Base-by-base conservation (phyloP, 345 rosid species). In the Populus ilicifolia region DNA sequence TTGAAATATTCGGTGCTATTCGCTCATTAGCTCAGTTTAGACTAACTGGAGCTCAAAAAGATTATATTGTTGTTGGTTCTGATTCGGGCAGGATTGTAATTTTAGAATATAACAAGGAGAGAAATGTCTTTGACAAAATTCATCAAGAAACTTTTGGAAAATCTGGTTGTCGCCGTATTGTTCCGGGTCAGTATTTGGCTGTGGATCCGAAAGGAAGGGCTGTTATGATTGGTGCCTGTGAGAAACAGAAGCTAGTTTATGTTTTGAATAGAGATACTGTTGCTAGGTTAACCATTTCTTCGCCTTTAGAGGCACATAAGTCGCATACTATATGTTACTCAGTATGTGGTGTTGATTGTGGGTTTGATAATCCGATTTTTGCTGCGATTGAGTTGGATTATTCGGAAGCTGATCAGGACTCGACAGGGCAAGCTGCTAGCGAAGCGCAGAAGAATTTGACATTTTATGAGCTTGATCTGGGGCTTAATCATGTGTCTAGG, bases 371-470 rank as follows among this genome's bases (percentile, higher is more conserved):
- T 73, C 99, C 99, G 0, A 86, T 92, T 1, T 96, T 96, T 70
- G 99, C 99, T 1, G 89, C 97, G 8, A 92, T 93, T 77, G 98
- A 96, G 88, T 87, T 93, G 91, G 99, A 96, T 78, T 96, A 93
- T 86, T 88, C 93, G 0, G 97, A 96, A 88, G 97, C 99, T 0
- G 98, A 96, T 80, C 97, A 87, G 81, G 99, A 96, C 77, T 85
- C 96, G 0, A 92, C 97, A 2, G 99, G 99, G 6, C 93, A 83
- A 79, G 91, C 96, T 2, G 96, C 99, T 0, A 84, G 83, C 29
- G 99, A 96, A 85, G 99, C 99, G 1, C 99, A 96, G 80, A 96
- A 96, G 93, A 91, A 92, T 72, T 85, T 96, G 87, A 96, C 98
- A 0, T 93, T 93, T 77, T 96, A 92, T 46, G 99, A 93, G 85